Evolutionary conservation across 495 filamentous ascomycete genomes (phyloP).

Genomic region (Penicillium paxilli): DNA sequence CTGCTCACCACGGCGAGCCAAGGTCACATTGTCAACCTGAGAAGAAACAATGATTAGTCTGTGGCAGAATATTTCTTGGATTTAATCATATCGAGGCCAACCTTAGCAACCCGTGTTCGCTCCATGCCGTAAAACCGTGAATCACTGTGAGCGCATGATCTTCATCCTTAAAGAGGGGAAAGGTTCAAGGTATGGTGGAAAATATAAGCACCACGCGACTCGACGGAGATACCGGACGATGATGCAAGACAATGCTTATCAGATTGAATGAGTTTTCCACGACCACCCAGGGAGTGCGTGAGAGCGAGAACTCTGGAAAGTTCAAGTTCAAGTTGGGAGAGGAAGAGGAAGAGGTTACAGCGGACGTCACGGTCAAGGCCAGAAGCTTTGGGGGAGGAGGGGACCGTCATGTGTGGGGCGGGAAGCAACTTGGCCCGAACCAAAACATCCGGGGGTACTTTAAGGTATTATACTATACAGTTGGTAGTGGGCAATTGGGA

Average conservation of each 20-base stretch:
- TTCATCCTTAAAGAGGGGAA: conserved; percentile 35
- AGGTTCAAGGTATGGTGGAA: background rate
- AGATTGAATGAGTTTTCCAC: background rate
- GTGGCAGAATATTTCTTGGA: background rate
- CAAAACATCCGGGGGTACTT: background rate
- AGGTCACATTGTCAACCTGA: conserved; percentile 63
- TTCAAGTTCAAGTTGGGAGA: background rate
- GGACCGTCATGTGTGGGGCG: background rate
- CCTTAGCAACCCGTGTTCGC: conserved; percentile 59
- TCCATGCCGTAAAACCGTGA: conserved; percentile 47
- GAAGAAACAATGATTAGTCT: background rate
- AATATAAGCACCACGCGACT: background rate
- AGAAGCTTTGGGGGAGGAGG: background rate
- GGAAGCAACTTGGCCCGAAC: too few species aligned
- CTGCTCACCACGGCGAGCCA: conserved; percentile 60
- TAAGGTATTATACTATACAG: too few species aligned
- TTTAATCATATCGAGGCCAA: conserved; percentile 13
- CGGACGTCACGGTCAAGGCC: conserved; percentile 12
- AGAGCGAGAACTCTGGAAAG: conserved; percentile 1
- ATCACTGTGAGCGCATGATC: conserved; percentile 36
- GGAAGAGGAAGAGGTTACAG: conserved; percentile 8
- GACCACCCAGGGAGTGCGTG: background rate
- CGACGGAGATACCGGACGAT: background rate
- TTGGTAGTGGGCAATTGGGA: too few species aligned
- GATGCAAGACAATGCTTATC: background rate